Percentiles rank a stretch among this genome's conserved stretches.
These are phyloP conservation scores for Fomes fomentarius DNA, from an alignment of 1,284 basidiomycete species.

Conservation along the genomic window DNA sequence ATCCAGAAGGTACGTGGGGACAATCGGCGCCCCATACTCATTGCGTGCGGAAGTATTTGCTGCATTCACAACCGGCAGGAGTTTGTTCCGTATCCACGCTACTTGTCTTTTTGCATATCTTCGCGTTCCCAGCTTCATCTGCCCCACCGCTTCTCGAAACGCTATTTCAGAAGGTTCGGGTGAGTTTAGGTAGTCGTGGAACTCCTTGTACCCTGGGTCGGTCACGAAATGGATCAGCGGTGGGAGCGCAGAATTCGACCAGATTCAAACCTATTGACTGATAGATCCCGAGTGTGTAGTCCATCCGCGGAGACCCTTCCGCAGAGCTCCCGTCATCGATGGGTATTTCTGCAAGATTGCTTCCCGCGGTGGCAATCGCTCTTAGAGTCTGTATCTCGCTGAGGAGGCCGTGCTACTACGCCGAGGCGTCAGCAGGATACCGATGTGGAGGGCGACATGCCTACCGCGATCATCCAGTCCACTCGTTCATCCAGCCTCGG, in stretches of 20 bases:
- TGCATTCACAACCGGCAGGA: conserved; percentile 75
- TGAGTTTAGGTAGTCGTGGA: conserved; percentile 63
- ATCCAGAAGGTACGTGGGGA: conserved; percentile 67
- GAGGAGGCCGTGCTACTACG: conserved; percentile 74
- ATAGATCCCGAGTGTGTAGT: conserved; percentile 86
- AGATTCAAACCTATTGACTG: conserved; percentile 85
- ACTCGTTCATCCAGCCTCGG: conserved; percentile 80
- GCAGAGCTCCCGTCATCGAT: background rate
- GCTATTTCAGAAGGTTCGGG: conserved; percentile 43
- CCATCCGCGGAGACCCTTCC: conserved; percentile 29
- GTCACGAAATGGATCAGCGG: background rate
- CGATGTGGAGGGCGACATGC: background rate
- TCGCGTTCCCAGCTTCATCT: conserved; percentile 87
- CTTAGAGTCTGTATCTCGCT: conserved; percentile 74
- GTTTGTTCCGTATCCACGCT: conserved; percentile 91
- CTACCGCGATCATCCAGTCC: conserved; percentile 88
- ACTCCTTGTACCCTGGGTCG: conserved; percentile 86
- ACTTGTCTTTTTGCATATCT: conserved; percentile 94
- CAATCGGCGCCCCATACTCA: conserved; percentile 30
- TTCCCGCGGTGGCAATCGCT: conserved; percentile 34
- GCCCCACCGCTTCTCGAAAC: conserved; percentile 67
- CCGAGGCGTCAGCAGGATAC: conserved; percentile 10
- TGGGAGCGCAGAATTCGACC: background rate
- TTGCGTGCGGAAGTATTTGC: conserved; percentile 41
- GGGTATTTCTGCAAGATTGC: background rate